Conservation (phyloP, 2,329 filamentous ascomycete species). For the Claviceps quebecensis region DNA sequence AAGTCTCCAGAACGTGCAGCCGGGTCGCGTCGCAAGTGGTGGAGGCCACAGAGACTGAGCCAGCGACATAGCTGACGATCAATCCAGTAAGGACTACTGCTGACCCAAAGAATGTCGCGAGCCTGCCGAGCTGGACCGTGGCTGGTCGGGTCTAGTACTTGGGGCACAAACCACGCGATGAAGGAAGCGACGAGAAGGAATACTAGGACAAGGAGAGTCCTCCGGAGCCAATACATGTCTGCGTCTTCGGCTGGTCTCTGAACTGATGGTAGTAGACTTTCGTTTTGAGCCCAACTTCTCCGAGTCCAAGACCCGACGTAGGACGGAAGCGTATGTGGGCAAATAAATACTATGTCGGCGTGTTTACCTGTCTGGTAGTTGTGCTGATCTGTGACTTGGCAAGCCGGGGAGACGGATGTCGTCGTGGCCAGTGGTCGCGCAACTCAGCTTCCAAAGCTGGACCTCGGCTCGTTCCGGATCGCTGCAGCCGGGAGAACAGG, state of each 20-base stretch:
- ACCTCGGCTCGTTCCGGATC: neutral
- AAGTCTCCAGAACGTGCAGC: conserved; percentile 21
- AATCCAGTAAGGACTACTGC: conserved; percentile 56
- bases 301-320: neutral
- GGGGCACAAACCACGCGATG: conserved; percentile 35
- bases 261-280: neutral
- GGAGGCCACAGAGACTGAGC: conserved; percentile 65
- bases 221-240: conserved; percentile 34
- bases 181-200: conserved; percentile 32
- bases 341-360: neutral
- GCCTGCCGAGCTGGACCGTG: conserved; percentile 44
- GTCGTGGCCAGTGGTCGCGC: neutral
- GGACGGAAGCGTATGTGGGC: neutral
- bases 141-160: conserved; percentile 48
- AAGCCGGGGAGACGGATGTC: too few relatives aligned
- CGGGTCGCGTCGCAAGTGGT: conserved; percentile 52
- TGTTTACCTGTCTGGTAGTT: neutral
- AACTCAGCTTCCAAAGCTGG: neutral
- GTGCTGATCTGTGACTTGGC: too few relatives aligned
- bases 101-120: conserved; percentile 54
- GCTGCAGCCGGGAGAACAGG: neutral
- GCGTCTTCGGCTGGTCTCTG: neutral
- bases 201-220: conserved; percentile 24
- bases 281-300: neutral
- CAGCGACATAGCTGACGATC: conserved; percentile 67